Base-by-base conservation (phyloP, 805 yeast species). In the Pichia heedii region DNA sequence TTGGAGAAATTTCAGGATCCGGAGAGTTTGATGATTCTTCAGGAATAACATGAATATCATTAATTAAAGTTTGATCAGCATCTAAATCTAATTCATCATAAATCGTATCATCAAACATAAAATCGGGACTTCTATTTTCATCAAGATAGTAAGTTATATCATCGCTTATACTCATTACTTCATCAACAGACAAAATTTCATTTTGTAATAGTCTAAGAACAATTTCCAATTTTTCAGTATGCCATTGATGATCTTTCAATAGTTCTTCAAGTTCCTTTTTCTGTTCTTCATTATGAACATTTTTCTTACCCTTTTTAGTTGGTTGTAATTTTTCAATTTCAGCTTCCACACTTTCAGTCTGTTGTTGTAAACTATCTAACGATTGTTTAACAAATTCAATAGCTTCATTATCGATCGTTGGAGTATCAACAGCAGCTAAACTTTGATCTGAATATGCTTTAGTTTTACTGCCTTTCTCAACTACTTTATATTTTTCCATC, bases 111-210 rank as follows among this genome's bases (percentile, higher is more conserved):
- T 93, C 96, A 56, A 88, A 95, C 36, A 90, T 82, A 60, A 89
- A 93, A 58, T 93, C 97, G 8, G 81, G 93, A 44, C 85, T 95
- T 63, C 84, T 93, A 59, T 93, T 93, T 55, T 85, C 85, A 53
- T 93, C 97, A 33, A 93, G 87, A 61, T 87, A 90, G 63, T 93
- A 90, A 50, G 77, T 83, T 63, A 93, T 81, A 62, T 93, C 97
- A 39, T 93, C 98, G 59, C 82, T 81, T 47, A 88, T 76, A 24
- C 70, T 78, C 58, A 81, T 78, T 8, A 93, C 78, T 27, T 76
- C 73, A 20, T 85, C 95, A 2, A 89, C 79, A 27, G 80, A 84
- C 51, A 93, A 66, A 22, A 76, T 79, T 50, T 84, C 89, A 60
- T 81, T 85, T 50, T 86, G 95, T 42, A 93, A 63, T 56, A 81